These are phyloP conservation scores for Teratosphaeriaceae sp. DNA, from an alignment of 2,329 filamentous ascomycete genomes.

Conservation along the genomic window DNA sequence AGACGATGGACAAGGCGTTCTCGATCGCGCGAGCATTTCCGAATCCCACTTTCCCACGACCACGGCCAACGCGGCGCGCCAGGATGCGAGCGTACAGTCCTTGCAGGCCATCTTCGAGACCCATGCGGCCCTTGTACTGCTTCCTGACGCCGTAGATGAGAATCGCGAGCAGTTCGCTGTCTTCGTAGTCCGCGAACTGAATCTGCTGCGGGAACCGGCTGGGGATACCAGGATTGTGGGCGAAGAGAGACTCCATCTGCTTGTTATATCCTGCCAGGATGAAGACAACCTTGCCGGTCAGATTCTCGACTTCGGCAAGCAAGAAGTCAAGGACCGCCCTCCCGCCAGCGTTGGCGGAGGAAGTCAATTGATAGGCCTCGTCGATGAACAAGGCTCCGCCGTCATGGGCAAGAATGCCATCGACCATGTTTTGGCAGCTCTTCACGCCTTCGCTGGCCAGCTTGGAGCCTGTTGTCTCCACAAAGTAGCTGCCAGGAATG, in stretches of 20 bases:
- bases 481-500: constrained; percentile 53
- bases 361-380: constrained; percentile 68
- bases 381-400: constrained; percentile 73
- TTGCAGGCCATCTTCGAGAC: constrained; percentile 49
- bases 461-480: constrained; percentile 62
- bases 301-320: constrained; percentile 66
- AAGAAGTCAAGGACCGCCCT: constrained; percentile 62
- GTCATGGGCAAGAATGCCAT: constrained; percentile 49
- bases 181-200: constrained; percentile 62
- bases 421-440: constrained; percentile 51
- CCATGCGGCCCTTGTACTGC: constrained; percentile 51
- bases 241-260: constrained; percentile 70
- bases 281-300: constrained; percentile 62
- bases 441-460: constrained; percentile 57
- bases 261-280: constrained; percentile 67
- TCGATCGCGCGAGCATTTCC: constrained; percentile 66
- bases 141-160: constrained; percentile 48
- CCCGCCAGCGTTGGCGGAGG: constrained; percentile 52
- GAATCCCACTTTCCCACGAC: constrained; percentile 60
- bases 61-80: constrained; percentile 53
- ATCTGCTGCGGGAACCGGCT: constrained; percentile 62
- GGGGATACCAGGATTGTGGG: constrained; percentile 63
- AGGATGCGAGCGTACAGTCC: constrained; percentile 62
- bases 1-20: constrained; percentile 51
- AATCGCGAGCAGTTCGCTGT: constrained; percentile 58